Evolutionary conservation across 202 grass and related monocot species (phyloP).

Genomic region (Carex sylvatica): DNA sequence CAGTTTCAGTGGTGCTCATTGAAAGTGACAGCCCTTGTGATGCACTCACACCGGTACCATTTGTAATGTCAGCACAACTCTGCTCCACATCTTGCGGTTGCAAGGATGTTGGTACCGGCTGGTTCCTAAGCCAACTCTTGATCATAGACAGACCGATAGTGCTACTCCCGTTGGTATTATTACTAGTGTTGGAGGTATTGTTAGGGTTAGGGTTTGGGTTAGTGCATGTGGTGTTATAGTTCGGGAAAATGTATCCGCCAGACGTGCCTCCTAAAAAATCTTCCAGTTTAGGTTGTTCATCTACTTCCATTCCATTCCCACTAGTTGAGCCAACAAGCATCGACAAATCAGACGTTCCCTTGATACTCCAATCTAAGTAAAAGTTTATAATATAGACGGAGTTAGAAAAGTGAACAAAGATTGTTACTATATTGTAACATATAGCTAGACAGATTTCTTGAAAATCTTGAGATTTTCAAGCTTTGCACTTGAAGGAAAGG

Average conservation of each 20-base stretch:
- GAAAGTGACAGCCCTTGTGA: conserved; percentile 44
- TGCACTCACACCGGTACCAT: neutral
- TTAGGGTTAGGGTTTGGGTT: neutral
- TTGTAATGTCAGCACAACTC: neutral
- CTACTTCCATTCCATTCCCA: conserved; percentile 13
- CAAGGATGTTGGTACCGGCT: conserved; percentile 22
- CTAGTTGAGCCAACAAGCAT: conserved; percentile 32
- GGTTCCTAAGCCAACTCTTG: conserved; percentile 66
- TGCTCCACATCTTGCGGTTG: neutral
- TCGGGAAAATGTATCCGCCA: conserved; percentile 30
- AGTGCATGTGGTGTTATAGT: conserved; percentile 1
- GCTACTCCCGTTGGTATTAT: conserved; percentile 7
- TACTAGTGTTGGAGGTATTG: conserved; percentile 11
- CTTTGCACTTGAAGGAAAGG: neutral
- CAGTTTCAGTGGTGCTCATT: conserved; percentile 30
- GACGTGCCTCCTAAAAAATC: conserved; percentile 52
- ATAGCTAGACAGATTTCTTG: neutral
- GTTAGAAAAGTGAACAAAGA: conserved; percentile 3
- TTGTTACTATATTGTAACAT: neutral
- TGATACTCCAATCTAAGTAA: conserved; percentile 33
- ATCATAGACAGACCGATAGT: conserved; percentile 78
- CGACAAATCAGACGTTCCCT: conserved; percentile 30
- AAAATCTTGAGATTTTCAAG: neutral
- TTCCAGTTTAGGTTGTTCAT: conserved; percentile 51
- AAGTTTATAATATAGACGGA: neutral